Base-by-base conservation (phyloP, 495 filamentous ascomycete genomes). In the Aspergillus kassunensis region DNA sequence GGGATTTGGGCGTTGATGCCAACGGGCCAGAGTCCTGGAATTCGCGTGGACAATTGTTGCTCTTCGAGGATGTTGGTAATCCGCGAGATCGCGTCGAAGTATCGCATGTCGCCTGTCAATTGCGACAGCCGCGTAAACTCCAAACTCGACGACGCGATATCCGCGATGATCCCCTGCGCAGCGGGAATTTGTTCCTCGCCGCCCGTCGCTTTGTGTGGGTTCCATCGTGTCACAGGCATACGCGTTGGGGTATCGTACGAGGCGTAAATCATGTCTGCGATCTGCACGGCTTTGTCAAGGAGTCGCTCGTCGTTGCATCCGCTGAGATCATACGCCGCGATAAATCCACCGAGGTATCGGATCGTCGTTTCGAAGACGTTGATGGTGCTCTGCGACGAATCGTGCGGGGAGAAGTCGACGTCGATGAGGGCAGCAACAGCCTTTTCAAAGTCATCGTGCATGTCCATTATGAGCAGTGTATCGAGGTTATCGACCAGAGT, bases 111-210 rank as follows among this genome's bases (percentile, higher is more conserved):
- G 20, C 83, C 79, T 0, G 91, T 96, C 25, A 96, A 72, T 67
- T 96, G 91, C 1, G 91, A 84, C 13, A 97, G 78, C 5, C 91
- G 79, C 2, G 89, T 96, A 61, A 96, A 95, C 64, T 97, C 91
- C 65, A 97, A 76, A 25, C 82, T 79, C 31, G 93, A 73, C 6
- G 88, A 89, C 0, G 89, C 90, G 34, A 96, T 66, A 64, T 96
- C 91, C 1, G 91, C 88, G 20, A 90, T 66, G 27, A 81, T 61
- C 8, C 54, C 57, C 3, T 36, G 41, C 21, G 60, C 54, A 12
- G 60, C 59, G 15, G 65, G 55, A 2, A 55, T 16, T 34, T 69
- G 66, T 27, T 49, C 55, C 16, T 64, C 59, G 15, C 53, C 54
- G 4, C 46, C 52, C 16, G 51, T 50, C 25, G 62, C 66, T 21